These are phyloP conservation scores for Gracilaria caudata DNA, from an alignment of 23 red algal species.

Conservation along the genomic window DNA sequence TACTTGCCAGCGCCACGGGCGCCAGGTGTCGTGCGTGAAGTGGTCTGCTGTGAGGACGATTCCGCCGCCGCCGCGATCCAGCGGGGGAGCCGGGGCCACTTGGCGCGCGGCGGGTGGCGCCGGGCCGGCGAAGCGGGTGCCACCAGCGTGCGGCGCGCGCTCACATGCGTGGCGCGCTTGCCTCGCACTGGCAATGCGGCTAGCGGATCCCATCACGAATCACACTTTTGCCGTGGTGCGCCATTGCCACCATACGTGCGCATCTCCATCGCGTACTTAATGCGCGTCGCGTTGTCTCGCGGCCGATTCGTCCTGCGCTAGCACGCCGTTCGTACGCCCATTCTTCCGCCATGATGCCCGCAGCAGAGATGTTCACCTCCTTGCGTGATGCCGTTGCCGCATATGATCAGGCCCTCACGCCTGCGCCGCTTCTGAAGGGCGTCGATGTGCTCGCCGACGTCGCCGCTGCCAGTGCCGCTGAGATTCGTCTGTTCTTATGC, in stretches of 20 bases:
- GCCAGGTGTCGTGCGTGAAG: background rate
- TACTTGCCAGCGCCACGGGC: background rate
- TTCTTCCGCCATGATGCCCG: background rate
- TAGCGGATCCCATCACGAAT: slow-evolving; percentile 2
- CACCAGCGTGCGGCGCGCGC: background rate
- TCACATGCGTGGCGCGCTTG: background rate
- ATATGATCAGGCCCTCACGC: slow-evolving; percentile 65
- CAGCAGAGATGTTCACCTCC: background rate
- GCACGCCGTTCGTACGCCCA: background rate
- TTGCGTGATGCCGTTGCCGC: slow-evolving; percentile 32
- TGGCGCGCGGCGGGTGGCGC: slow-evolving; percentile 9
- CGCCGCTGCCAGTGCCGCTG: slow-evolving; percentile 57
- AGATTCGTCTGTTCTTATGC: slow-evolving; percentile 74
- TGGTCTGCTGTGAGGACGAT: background rate
- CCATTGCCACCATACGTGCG: no score
- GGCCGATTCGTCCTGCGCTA: background rate
- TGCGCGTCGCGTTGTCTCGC: background rate
- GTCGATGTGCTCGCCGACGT: slow-evolving; percentile 50
- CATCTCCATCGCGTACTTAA: background rate
- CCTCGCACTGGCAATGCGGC: background rate
- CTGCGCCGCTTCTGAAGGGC: slow-evolving; percentile 53
- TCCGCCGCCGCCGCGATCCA: background rate
- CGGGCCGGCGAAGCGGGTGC: no score
- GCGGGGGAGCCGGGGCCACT: background rate
- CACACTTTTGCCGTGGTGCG: background rate